Conservation (phyloP, 139 green algal genomes). For the Chlorella sorokiniana region DNA sequence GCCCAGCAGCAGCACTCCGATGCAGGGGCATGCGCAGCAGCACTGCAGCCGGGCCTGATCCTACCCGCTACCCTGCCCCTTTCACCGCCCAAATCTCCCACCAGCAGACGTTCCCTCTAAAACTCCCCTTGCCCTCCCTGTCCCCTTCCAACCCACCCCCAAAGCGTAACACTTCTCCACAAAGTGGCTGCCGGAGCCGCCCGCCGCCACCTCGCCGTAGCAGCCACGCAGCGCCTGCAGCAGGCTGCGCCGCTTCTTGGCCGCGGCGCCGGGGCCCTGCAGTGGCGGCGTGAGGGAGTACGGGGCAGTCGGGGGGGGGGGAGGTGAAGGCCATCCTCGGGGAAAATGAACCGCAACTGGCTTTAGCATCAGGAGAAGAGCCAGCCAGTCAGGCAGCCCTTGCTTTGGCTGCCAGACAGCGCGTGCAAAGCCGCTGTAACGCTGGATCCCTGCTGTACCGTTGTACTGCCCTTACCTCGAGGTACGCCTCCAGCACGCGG, state of each 20-base stretch:
- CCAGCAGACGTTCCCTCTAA: neutral
- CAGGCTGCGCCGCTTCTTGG: conserved; percentile 55
- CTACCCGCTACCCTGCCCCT: neutral
- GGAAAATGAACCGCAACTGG: neutral
- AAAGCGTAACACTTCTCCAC: conserved; percentile 57
- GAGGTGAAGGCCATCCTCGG: neutral
- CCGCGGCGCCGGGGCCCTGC: conserved; percentile 38
- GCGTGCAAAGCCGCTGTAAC: neutral
- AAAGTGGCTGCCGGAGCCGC: conserved; percentile 48
- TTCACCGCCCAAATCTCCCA: neutral
- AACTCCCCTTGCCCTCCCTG: no score
- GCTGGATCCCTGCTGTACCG: neutral
- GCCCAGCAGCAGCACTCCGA: no score
- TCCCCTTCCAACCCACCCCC: conserved; percentile 31
- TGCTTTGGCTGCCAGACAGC: no score
- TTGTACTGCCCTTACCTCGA: conserved; percentile 31
- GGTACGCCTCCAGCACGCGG: conserved; percentile 66
- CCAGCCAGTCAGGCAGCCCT: no score
- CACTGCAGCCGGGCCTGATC: neutral
- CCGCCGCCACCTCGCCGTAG: conserved; percentile 42
- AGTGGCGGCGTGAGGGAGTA: conserved; percentile 18
- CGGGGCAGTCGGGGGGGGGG: neutral
- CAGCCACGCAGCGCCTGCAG: conserved; percentile 51
- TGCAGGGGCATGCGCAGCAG: neutral
- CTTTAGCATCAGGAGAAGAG: no score